Evolutionary conservation across 495 filamentous ascomycete genomes (phyloP).

Genomic region (Penicillium riverlandense): DNA sequence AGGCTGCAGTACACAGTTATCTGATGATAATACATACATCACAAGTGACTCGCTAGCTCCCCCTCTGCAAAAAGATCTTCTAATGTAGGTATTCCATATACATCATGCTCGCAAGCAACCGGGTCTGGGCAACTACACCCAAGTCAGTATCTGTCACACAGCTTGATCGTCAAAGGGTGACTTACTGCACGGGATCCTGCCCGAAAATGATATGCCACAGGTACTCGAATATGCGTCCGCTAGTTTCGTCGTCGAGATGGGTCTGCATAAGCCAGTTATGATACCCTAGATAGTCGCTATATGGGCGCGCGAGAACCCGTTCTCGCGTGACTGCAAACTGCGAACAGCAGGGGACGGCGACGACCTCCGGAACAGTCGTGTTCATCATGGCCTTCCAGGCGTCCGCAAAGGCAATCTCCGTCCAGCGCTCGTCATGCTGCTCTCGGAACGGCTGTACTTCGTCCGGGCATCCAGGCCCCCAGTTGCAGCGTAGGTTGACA

Average conservation of each 20-base stretch:
- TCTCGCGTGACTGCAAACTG: constrained; percentile 61
- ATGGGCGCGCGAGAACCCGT: constrained; percentile 39
- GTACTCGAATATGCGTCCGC: constrained; percentile 63
- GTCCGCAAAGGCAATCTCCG: constrained; percentile 19
- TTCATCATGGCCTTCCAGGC: constrained; percentile 43
- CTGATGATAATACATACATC: too few species aligned
- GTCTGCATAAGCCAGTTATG: constrained; percentile 57
- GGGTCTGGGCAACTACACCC: constrained; percentile 24
- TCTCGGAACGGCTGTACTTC: constrained; percentile 31
- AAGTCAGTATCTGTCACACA: constrained; percentile 3
- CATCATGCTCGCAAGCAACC: constrained; percentile 22
- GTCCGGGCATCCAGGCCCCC: constrained; percentile 37
- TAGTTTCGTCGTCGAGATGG: constrained; percentile 45
- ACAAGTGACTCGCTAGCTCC: too few species aligned
- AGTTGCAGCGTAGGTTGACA: constrained; percentile 42
- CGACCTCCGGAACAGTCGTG: constrained; percentile 32
- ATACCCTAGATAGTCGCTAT: constrained; percentile 47
- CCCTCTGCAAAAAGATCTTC: too few species aligned
- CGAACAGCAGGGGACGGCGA: constrained; percentile 56
- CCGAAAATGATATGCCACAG: constrained; percentile 64
- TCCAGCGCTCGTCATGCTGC: constrained; percentile 6
- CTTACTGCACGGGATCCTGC: constrained; percentile 30
- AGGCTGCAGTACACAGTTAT: too few species aligned
- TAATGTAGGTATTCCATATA: constrained; percentile 13
- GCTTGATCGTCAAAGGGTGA: not conserved